phyloP scores from a whole-genome alignment of 148 eudicot species.

The Vaccinium macrocarpon region DNA sequence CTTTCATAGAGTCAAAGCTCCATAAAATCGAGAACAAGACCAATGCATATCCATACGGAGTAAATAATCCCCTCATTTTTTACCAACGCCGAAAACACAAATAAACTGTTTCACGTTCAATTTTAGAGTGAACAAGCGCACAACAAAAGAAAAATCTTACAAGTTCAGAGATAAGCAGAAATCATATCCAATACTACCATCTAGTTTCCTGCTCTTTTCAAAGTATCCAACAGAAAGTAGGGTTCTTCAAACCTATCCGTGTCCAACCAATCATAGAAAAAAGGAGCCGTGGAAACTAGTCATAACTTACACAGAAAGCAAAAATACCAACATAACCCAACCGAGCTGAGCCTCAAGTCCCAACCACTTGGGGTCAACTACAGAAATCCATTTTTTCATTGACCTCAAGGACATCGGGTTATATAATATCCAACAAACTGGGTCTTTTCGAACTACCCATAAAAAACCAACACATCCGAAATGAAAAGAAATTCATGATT shows the following conservation, averaged over 20 bases:
- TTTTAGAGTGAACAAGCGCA: neutral
- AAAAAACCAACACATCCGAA: neutral
- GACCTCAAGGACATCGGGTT: too few relatives aligned
- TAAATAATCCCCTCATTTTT: neutral
- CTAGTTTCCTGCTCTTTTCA: neutral
- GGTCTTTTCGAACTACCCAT: too few relatives aligned
- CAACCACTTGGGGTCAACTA: too few relatives aligned
- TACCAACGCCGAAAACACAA: neutral
- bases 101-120: neutral
- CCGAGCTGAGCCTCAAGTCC: too few relatives aligned
- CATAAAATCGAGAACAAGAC: neutral
- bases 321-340: too few relatives aligned
- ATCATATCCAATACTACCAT: neutral
- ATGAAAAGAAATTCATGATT: neutral
- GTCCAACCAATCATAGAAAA: neutral
- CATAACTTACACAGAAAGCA: neutral
- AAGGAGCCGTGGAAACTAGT: neutral
- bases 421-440: too few relatives aligned
- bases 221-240: neutral
- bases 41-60: neutral
- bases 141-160: too few relatives aligned
- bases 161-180: neutral
- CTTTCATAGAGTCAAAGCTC: neutral
- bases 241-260: neutral
- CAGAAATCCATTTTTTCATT: too few relatives aligned